A percentile compares a stretch with the other conserved stretches of the same genome.
These are phyloP conservation scores for Melanogaster broomeanus DNA, from an alignment of 768 basidiomycete genomes.

Conservation along the genomic window DNA sequence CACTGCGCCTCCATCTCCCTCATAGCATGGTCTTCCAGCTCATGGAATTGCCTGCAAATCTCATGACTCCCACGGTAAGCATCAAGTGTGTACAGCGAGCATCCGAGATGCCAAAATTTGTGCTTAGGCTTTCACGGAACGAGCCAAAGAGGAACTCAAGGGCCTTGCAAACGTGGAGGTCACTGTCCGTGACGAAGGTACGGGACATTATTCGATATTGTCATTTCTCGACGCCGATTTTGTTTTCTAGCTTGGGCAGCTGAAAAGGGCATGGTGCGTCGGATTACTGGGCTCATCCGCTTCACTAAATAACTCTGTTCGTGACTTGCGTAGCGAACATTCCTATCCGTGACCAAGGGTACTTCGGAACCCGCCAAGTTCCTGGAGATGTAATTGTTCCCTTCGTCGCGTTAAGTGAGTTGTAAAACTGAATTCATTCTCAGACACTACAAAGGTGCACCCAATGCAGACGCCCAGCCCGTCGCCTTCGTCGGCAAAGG, in stretches of 20 bases:
- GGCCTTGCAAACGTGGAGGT: slow-evolving; percentile 69
- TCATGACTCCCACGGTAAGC: slow-evolving; percentile 79
- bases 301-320: background rate
- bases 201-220: slow-evolving; percentile 4
- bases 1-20: background rate
- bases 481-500: slow-evolving; percentile 85
- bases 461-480: slow-evolving; percentile 54
- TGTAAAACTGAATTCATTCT: background rate
- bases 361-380: slow-evolving; percentile 84
- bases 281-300: background rate
- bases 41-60: slow-evolving; percentile 84
- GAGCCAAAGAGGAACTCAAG: slow-evolving; percentile 64
- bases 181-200: slow-evolving; percentile 74
- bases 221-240: background rate
- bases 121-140: slow-evolving; percentile 66
- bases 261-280: slow-evolving; percentile 75
- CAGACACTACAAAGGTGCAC: slow-evolving; percentile 82
- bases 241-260: slow-evolving; percentile 72
- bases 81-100: background rate
- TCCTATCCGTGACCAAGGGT: slow-evolving; percentile 86
- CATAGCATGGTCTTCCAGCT: slow-evolving; percentile 45
- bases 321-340: slow-evolving; percentile 54
- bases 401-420: background rate
- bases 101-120: background rate
- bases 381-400: slow-evolving; percentile 67